phyloP scores from a whole-genome alignment of 768 basidiomycete genomes.

The Pisolithus microcarpus region DNA sequence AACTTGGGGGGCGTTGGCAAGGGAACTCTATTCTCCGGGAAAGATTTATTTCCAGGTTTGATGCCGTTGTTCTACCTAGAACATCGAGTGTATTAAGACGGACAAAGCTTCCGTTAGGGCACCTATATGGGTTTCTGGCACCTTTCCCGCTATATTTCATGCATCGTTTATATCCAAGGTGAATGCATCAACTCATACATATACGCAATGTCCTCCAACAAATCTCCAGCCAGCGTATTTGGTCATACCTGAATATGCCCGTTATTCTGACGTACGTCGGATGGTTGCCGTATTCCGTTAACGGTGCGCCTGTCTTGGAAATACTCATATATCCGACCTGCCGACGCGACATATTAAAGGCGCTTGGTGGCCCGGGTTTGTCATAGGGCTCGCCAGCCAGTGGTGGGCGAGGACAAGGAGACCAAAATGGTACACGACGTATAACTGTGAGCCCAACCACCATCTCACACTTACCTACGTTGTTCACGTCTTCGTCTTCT shows the following conservation, averaged over 20 bases:
- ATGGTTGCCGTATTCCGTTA: conserved; percentile 21
- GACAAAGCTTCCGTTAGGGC: conserved; percentile 14
- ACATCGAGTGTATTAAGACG: background rate
- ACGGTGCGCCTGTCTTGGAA: conserved; percentile 11
- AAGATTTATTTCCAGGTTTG: conserved; percentile 37
- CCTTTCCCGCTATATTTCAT: conserved; percentile 24
- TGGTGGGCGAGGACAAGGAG: conserved; percentile 41
- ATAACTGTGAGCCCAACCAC: conserved; percentile 11
- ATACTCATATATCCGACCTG: background rate
- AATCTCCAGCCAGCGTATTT: conserved; percentile 6
- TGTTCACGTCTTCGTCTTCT: background rate
- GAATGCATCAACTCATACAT: background rate
- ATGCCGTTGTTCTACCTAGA: conserved; percentile 17
- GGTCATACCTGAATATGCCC: conserved; percentile 21
- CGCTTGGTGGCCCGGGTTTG: conserved; percentile 45
- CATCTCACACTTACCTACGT: background rate
- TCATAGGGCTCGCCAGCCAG: conserved; percentile 43
- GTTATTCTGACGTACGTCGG: conserved; percentile 16
- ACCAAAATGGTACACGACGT: conserved; percentile 43
- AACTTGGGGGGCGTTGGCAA: conserved; percentile 48
- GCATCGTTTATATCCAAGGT: conserved; percentile 14
- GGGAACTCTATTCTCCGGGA: conserved; percentile 44
- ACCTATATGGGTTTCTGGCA: conserved; percentile 26
- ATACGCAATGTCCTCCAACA: background rate
- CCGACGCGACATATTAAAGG: background rate